Percentiles rank a stretch among this genome's conserved stretches.
These are phyloP conservation scores for Fagopyrum tataricum DNA, from an alignment of 148 eudicot species.

Conservation along the genomic window DNA sequence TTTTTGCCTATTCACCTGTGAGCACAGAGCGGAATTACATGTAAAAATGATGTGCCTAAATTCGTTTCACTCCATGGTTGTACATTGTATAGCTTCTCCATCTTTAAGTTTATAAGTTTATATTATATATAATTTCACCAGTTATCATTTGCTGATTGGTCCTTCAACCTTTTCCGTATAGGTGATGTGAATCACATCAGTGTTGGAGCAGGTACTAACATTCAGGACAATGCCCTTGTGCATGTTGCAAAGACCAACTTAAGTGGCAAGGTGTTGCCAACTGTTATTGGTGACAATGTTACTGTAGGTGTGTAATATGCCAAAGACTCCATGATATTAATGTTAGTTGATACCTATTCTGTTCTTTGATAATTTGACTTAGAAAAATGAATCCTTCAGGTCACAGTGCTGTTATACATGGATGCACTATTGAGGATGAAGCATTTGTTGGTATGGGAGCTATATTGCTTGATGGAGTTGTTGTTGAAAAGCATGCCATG, in stretches of 20 bases:
- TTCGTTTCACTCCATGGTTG: neutral
- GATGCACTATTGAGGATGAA: slow-evolving; percentile 34
- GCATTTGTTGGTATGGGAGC: slow-evolving; percentile 40
- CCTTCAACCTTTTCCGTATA: neutral
- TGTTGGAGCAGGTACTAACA: slow-evolving; percentile 18
- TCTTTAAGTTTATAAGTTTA: neutral
- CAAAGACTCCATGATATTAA: neutral
- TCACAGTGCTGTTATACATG: slow-evolving; percentile 40
- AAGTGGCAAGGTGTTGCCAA: slow-evolving; percentile 20
- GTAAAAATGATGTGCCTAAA: neutral
- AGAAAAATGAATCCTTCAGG: slow-evolving; percentile 19
- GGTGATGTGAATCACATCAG: slow-evolving; percentile 21
- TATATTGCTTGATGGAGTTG: slow-evolving; percentile 38
- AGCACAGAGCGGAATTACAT: neutral
- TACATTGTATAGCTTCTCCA: neutral
- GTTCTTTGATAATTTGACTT: neutral
- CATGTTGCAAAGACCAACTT: slow-evolving; percentile 20
- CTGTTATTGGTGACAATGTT: slow-evolving; percentile 20
- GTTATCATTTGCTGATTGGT: neutral
- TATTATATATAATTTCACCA: neutral
- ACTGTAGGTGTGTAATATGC: slow-evolving; percentile 16
- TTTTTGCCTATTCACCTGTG: neutral
- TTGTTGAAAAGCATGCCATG: slow-evolving; percentile 41
- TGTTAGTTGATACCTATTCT: slow-evolving; percentile 1
- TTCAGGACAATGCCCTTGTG: slow-evolving; percentile 19